Evolutionary conservation across 371 early-diverging fungal genomes (phyloP), one percentile per base, ranked within the genome.

Genomic region (Syncephalastrum racemosum): DNA sequence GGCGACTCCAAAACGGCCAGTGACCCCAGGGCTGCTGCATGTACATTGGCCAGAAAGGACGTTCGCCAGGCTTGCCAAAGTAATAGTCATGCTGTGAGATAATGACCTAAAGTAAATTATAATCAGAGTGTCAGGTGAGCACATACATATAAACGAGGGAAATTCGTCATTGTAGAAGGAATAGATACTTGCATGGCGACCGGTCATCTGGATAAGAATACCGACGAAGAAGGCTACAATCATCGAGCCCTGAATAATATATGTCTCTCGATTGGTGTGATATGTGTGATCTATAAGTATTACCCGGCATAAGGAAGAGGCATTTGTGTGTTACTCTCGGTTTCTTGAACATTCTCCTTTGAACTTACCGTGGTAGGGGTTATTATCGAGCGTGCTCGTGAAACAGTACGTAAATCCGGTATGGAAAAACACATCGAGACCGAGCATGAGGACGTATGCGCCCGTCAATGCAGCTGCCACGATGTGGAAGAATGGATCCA

Each of bases 371-470:
- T 75, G 75, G 39, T 56, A 51, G 6, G 57, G 54, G 56, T 71
- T 71, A 3, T 24, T 25, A 47, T 75, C 75, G 19, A 75, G 22
- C 13, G 63, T 49, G 1, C 69, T 50, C 12, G 63, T 66, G 23
- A 68, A 60, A 25, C 69, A 68, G 22, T 75, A 75, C 15, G 66
- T 59, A 67, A 92, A 90, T 0, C 92, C 93, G 0, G 90, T 89
- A 39, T 83, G 79, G 7, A 77, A 83, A 66, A 84, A 93, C 50
- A 86, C 73, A 67, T 93, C 93, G 27, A 92, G 62, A 15, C 91
- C 93, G 39, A 87, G 69, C 52, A 90, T 80, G 49, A 89, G 61
- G 15, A 82, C 67, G 62, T 85, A 91, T 2, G 91, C 72, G 4
- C 93, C 93, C 43, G 81, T 74, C 16, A 90, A 60, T 2, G 88